Conservation (phyloP, 192 early-diverging fungal species). For the Podila minutissima region DNA sequence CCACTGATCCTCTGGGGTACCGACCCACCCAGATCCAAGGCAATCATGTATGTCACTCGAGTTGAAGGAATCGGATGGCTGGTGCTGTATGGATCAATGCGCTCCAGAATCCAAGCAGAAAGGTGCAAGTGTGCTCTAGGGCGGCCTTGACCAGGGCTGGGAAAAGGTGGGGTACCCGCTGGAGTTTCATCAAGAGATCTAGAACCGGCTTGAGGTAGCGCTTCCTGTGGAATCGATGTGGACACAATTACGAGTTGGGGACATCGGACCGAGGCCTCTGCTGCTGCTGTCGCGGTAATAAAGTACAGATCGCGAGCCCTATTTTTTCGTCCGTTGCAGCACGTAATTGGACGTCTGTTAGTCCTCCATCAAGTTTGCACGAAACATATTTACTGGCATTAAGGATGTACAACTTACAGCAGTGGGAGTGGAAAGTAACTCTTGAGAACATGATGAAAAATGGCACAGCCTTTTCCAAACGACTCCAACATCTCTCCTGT, state of each 20-base stretch:
- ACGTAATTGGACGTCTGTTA: not conserved
- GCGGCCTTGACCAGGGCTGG: slow-evolving; percentile 7
- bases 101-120: slow-evolving; percentile 63
- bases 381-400: no score
- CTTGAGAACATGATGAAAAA: slow-evolving; percentile 53
- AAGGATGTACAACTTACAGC: slow-evolving; percentile 43
- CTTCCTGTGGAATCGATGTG: slow-evolving; percentile 27
- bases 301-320: slow-evolving; percentile 58
- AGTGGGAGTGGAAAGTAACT: slow-evolving; percentile 57
- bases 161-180: not conserved
- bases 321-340: not conserved
- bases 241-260: slow-evolving; percentile 39
- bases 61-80: slow-evolving; percentile 64
- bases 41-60: slow-evolving; percentile 57
- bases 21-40: slow-evolving; percentile 57
- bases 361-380: not conserved
- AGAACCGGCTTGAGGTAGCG: not conserved
- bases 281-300: slow-evolving; percentile 41
- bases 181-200: not conserved
- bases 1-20: slow-evolving; percentile 59
- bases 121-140: slow-evolving; percentile 52
- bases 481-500: slow-evolving; percentile 43
- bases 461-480: slow-evolving; percentile 53
- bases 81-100: slow-evolving; percentile 60
- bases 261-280: slow-evolving; percentile 15